phyloP scores from a whole-genome alignment of 768 basidiomycete species.

The Lactarius quietus region DNA sequence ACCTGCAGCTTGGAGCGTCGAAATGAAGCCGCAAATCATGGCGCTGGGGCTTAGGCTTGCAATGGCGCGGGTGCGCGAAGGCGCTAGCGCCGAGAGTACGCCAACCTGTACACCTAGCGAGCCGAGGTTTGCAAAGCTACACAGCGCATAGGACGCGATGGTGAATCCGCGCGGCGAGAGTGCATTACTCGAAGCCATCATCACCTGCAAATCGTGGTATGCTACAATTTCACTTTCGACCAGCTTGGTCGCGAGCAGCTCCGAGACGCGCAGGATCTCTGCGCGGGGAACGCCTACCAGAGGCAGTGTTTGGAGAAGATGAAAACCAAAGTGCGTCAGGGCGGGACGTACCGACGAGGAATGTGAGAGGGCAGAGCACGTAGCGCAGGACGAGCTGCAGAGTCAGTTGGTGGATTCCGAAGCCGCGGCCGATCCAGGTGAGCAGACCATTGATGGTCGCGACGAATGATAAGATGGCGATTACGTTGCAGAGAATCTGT shows the following conservation, averaged over 20 bases:
- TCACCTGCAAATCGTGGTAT: slow-evolving; percentile 53
- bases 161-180: slow-evolving; percentile 72
- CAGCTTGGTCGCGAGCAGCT: slow-evolving; percentile 82
- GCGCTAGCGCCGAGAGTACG: slow-evolving; percentile 66
- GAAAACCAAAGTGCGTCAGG: no score
- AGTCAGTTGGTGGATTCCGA: slow-evolving; percentile 78
- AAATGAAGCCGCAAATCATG: slow-evolving; percentile 67
- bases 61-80: slow-evolving; percentile 65
- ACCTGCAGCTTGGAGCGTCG: slow-evolving; percentile 57
- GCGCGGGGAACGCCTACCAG: slow-evolving; percentile 59
- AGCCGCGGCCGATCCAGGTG: slow-evolving; percentile 85
- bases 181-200: slow-evolving; percentile 45
- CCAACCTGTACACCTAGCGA: slow-evolving; percentile 86
- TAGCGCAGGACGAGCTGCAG: slow-evolving; percentile 84
- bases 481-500: slow-evolving; percentile 86
- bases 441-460: slow-evolving; percentile 78
- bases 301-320: no score
- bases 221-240: slow-evolving; percentile 86
- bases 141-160: slow-evolving; percentile 83
- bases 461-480: slow-evolving; percentile 81
- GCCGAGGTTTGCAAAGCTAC: slow-evolving; percentile 87
- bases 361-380: slow-evolving; percentile 82
- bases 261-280: slow-evolving; percentile 78
- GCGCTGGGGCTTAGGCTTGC: slow-evolving; percentile 66
- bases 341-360: slow-evolving; percentile 56